Percentiles rank a stretch among this genome's conserved stretches.
Evolutionary conservation across 2,329 filamentous ascomycete genomes (phyloP).

Genomic region (Alternaria consortialis): DNA sequence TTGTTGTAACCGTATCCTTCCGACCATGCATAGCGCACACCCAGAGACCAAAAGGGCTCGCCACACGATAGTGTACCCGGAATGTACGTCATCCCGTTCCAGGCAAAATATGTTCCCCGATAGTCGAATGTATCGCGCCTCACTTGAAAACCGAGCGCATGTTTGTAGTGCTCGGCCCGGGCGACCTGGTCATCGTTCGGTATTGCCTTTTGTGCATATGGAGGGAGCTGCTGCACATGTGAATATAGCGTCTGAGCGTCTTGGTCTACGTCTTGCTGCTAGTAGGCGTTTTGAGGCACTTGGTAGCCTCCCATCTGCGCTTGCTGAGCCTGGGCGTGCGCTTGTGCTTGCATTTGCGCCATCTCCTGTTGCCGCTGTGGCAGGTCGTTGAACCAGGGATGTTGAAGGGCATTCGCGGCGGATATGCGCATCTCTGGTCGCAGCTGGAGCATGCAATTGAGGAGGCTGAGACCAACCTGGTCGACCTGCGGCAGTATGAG

Average conservation of each 20-base stretch:
- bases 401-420: slow-evolving; percentile 83
- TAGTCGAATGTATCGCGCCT: not conserved
- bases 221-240: not conserved
- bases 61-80: no score
- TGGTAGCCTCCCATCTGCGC: slow-evolving; percentile 51
- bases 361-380: slow-evolving; percentile 59
- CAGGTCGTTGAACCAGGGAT: slow-evolving; percentile 90
- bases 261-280: slow-evolving; percentile 17
- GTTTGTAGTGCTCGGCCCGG: not conserved
- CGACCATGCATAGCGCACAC: not conserved
- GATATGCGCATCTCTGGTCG: slow-evolving; percentile 91
- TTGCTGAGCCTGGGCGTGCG: slow-evolving; percentile 49
- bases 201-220: not conserved
- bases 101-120: not conserved
- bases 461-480: slow-evolving; percentile 81
- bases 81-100: not conserved
- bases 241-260: not conserved
- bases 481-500: slow-evolving; percentile 92
- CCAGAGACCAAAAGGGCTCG: not conserved
- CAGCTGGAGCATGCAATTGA: slow-evolving; percentile 90
- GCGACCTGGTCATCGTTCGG: not conserved
- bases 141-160: not conserved
- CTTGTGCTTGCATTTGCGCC: slow-evolving; percentile 42
- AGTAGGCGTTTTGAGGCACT: slow-evolving; percentile 52
- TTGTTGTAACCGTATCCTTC: not conserved